Base-by-base conservation (phyloP, 2,329 filamentous ascomycete genomes). In the Chaetomiaceae sp. region DNA sequence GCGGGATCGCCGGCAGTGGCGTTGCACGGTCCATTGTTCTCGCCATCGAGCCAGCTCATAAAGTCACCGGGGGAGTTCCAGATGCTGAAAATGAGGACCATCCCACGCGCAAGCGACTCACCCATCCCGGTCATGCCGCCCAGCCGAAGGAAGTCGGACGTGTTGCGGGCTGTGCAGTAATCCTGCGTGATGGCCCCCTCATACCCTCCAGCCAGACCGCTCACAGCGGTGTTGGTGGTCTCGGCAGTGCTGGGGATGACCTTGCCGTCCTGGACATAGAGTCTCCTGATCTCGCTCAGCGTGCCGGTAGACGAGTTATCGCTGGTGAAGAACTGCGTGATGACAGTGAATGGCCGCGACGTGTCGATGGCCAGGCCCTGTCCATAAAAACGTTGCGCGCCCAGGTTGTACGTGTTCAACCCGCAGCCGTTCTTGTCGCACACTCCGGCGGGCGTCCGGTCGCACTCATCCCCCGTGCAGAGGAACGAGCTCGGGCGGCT, bases 41-140 rank as follows among this genome's bases (percentile, higher is more conserved):
- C 69, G 45, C 71, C 67, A 59, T 83, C 79, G 10, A 83, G 69
- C 79, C 80, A 82, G 40, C 75, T 72, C 80, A 83, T 82, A 52
- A 73, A 77, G 32, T 71, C 71, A 8, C 69, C 61, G 6, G 71
- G 67, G 53, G 80, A 77, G 66, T 77, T 78, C 79, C 79, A 82
- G 55, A 83, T 72, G 61, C 72, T 53, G 21, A 53, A 27, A 7
- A 34, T 20, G 18, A 53, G 16, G n/a, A 53, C 50, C 50, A 53
- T 53, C 20, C 50, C 50, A 21, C 50, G 37, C 8, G 29, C 50
- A n/a, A 53, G 30, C 6, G 50, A 43, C n/a, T 36, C n/a, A 21
- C 50, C 50, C 43, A 53, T 53, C 6, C 37, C 36, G 16, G 21
- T 13, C n/a, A 48, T n/a, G 6, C 44, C 44, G 21, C 50, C 65